Conservation (phyloP, 2,329 filamentous ascomycete species). For the Colletotrichum orchidophilum region DNA sequence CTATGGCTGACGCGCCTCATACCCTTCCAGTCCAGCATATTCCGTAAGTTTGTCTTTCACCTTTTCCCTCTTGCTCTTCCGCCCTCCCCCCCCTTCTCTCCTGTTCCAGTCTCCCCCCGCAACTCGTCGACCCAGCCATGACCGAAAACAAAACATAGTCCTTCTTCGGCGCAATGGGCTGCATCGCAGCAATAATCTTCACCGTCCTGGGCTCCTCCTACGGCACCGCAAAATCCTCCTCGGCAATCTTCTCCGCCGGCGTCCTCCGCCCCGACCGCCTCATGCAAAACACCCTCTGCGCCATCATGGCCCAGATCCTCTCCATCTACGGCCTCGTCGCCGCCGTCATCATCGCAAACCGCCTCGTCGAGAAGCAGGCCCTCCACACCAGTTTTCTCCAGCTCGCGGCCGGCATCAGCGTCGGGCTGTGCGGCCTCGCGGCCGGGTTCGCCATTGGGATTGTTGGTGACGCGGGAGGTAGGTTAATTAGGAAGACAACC, state of each 20-base stretch:
- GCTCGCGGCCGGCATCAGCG: conserved; percentile 53
- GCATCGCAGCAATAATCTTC: conserved; percentile 58
- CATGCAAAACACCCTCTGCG: conserved; percentile 55
- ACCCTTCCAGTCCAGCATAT: conserved; percentile 50
- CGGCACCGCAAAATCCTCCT: conserved; percentile 53
- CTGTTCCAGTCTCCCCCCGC: not conserved
- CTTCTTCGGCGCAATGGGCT: conserved; percentile 54
- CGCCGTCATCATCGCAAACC: conserved; percentile 54
- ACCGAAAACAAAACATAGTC: conserved; percentile 39
- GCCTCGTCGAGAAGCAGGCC: conserved; percentile 51
- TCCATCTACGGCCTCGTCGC: conserved; percentile 58
- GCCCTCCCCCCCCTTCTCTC: not conserved
- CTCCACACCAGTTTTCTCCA: conserved; percentile 55
- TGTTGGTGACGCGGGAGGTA: conserved; percentile 55
- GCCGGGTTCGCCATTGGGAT: conserved; percentile 58
- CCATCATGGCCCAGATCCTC: conserved; percentile 59
- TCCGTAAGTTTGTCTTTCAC: conserved; percentile 44
- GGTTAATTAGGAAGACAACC: no score
- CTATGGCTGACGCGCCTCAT: not conserved
- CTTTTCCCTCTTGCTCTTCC: no score
- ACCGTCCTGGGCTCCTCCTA: conserved; percentile 59
- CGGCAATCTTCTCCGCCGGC: conserved; percentile 54
- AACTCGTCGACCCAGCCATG: no score
- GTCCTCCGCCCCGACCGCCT: conserved; percentile 55
- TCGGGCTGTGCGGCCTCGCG: conserved; percentile 55